Evolutionary conservation across 192 early-diverging fungal species (phyloP).

Genomic region (Backusella liffmaniae): DNA sequence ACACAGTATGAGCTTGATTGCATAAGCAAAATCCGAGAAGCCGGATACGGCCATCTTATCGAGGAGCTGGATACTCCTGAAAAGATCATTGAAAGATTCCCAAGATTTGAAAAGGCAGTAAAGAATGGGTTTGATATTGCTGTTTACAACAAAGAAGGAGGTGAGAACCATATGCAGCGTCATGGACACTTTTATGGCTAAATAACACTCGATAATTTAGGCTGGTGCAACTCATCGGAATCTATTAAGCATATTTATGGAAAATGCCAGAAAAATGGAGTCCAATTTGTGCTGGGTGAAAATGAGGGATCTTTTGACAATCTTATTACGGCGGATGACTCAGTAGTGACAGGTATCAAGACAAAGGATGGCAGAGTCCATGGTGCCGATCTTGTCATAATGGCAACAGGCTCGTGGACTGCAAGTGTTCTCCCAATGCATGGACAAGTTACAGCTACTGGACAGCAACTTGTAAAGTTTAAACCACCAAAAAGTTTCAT

Average conservation of each 20-base stretch:
- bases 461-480: constrained; percentile 54
- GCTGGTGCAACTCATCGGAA: constrained; percentile 35
- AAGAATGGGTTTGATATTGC: constrained; percentile 25
- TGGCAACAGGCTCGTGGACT: constrained; percentile 55
- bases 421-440: constrained; percentile 42
- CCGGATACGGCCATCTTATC: constrained; percentile 27
- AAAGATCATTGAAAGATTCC: constrained; percentile 23
- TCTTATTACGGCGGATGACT: background rate
- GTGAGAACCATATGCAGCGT: background rate
- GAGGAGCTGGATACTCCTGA: constrained; percentile 22
- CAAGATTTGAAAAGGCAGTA: constrained; percentile 25
- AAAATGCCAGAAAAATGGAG: constrained; percentile 27
- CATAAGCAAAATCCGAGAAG: constrained; percentile 21
- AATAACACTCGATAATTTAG: constrained; percentile 9
- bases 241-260: constrained; percentile 27
- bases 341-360: constrained; percentile 33
- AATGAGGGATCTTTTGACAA: background rate
- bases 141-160: constrained; percentile 33
- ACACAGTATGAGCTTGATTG: constrained; percentile 19
- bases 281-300: constrained; percentile 14
- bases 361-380: constrained; percentile 44
- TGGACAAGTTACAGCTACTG: constrained; percentile 40
- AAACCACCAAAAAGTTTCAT: constrained; percentile 22
- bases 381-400: constrained; percentile 36
- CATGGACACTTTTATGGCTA: background rate